Conservation (phyloP, 257 asterid genomes). For the Cinchona pubescens region DNA sequence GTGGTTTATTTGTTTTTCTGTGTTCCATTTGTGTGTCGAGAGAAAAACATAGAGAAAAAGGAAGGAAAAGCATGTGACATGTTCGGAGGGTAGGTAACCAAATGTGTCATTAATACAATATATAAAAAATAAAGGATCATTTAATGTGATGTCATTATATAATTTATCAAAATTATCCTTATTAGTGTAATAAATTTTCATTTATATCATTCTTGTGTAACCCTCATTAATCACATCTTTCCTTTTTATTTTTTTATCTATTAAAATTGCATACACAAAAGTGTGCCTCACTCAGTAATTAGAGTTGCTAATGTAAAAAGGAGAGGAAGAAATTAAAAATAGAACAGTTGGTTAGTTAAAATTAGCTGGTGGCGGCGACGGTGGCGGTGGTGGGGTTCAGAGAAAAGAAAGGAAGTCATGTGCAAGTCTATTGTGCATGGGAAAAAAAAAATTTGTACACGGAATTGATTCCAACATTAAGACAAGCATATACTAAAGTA, state of each 20-base stretch:
- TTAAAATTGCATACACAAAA: too few species aligned
- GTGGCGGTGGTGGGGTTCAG: not conserved
- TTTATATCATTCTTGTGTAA: too few species aligned
- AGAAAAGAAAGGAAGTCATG: constrained; percentile 1
- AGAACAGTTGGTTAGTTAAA: constrained; percentile 30
- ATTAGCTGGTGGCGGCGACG: constrained; percentile 24
- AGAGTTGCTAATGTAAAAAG: too few species aligned
- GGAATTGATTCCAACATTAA: constrained; percentile 16
- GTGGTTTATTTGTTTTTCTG: not conserved
- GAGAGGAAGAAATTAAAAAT: constrained; percentile 8
- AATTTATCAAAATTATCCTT: too few species aligned
- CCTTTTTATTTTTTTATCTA: too few species aligned
- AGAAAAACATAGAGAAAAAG: constrained; percentile 1
- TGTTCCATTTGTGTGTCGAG: constrained; percentile 3
- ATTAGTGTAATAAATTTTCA: too few species aligned
- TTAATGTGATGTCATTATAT: too few species aligned
- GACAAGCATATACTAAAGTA: not conserved
- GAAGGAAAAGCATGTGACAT: constrained; percentile 45
- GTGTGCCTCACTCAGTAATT: too few species aligned
- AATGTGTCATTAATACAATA: constrained; percentile 23
- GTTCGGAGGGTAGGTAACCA: constrained; percentile 53
- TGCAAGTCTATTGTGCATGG: not conserved
- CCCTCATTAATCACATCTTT: too few species aligned
- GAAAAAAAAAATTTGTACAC: too few species aligned
- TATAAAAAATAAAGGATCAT: too few species aligned